Conservation (phyloP, 1,284 basidiomycete species). For the Waitea zeae region DNA sequence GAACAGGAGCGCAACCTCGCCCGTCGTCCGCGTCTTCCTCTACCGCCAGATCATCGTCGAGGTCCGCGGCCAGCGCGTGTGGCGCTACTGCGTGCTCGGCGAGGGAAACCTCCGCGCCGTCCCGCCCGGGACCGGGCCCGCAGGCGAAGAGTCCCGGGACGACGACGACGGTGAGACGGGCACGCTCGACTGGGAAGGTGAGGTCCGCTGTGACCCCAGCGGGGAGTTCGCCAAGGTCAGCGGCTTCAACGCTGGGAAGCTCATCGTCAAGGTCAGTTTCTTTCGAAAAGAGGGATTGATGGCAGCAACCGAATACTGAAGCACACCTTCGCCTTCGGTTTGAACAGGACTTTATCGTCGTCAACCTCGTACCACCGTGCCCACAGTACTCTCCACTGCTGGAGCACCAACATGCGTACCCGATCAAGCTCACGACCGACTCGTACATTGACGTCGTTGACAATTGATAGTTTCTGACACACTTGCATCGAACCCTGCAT, state of each 20-base stretch:
- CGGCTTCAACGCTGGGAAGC: slow-evolving; percentile 10
- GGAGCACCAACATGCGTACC: slow-evolving; percentile 21
- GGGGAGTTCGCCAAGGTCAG: slow-evolving; percentile 10
- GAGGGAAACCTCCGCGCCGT: slow-evolving; percentile 21
- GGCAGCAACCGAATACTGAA: slow-evolving; percentile 2
- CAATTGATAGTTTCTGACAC: too few species aligned
- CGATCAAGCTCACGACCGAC: slow-evolving; percentile 27
- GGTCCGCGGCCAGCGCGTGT: slow-evolving; percentile 14
- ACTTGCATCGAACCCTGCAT: too few species aligned
- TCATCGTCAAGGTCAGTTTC: slow-evolving; percentile 26
- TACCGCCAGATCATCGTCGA: slow-evolving; percentile 21
- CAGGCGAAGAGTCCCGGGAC: slow-evolving; percentile 8
- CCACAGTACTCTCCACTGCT: slow-evolving; percentile 17
- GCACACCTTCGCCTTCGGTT: slow-evolving; percentile 13
- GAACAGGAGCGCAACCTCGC: neutral
- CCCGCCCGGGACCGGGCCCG: slow-evolving; percentile 11
- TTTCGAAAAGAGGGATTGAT: slow-evolving; percentile 8
- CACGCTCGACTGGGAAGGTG: slow-evolving; percentile 17
- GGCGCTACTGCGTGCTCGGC: slow-evolving; percentile 18
- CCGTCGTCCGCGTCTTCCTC: slow-evolving; percentile 22
- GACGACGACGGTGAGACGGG: slow-evolving; percentile 4
- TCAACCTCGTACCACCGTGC: slow-evolving; percentile 18
- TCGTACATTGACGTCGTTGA: too few species aligned
- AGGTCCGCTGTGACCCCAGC: slow-evolving; percentile 10
- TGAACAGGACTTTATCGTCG: slow-evolving; percentile 41